Percentiles rank a stretch among this genome's conserved stretches.
phyloP scores from a whole-genome alignment of 2,329 filamentous ascomycete species.

The Diaporthe ilicicola region DNA sequence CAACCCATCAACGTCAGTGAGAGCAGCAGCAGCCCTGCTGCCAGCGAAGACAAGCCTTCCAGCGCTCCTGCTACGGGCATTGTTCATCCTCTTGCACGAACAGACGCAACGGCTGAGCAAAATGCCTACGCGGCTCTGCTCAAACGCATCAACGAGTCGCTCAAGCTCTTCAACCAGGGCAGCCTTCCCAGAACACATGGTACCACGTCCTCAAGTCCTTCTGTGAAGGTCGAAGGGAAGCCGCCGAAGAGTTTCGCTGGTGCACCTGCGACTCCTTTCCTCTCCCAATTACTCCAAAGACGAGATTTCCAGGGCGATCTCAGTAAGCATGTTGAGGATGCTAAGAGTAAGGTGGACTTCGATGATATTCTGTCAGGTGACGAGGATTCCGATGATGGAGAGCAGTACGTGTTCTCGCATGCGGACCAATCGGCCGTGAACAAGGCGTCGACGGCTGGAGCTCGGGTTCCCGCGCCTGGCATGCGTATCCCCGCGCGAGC shows the following conservation, averaged over 20 bases:
- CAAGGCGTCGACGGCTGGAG: conserved; percentile 37
- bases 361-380: conserved; percentile 59
- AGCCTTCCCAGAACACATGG: conserved; percentile 58
- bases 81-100: conserved; percentile 69
- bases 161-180: conserved; percentile 61
- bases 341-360: conserved; percentile 61
- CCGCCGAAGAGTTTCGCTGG: conserved; percentile 55
- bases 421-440: conserved; percentile 33
- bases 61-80: conserved; percentile 53
- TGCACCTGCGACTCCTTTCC: conserved; percentile 69
- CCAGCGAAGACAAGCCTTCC: conserved; percentile 51
- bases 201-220: conserved; percentile 37
- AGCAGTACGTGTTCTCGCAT: conserved; percentile 44
- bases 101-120: conserved; percentile 61
- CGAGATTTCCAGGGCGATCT: conserved; percentile 70
- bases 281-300: conserved; percentile 71
- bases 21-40: conserved; percentile 54
- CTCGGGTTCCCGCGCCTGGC: conserved; percentile 49
- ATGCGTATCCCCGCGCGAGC: conserved; percentile 69
- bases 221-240: conserved; percentile 37
- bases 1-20: conserved; percentile 80
- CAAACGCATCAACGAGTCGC: conserved; percentile 62
- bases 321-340: conserved; percentile 64
- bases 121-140: conserved; percentile 60
- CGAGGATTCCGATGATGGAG: conserved; percentile 63